phyloP scores from a whole-genome alignment of 352 stramenopile genomes.

The Pythium guiyangense region DNA sequence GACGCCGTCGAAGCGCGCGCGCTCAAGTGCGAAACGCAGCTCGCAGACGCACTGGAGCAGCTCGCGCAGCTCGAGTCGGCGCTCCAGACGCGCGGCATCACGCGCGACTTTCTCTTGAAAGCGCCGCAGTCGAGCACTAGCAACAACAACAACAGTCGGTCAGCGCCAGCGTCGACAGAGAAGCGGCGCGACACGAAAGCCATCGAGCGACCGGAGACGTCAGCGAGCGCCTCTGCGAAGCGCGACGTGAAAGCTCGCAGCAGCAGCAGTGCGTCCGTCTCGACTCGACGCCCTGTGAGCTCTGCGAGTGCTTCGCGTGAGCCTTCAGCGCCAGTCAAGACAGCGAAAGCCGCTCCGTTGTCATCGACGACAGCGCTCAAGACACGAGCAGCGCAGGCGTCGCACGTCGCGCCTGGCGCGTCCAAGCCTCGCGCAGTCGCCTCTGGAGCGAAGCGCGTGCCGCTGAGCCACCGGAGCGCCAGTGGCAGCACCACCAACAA shows the following conservation, averaged over 20 bases:
- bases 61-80: constrained; percentile 37
- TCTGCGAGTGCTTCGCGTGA: constrained; percentile 2
- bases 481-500: constrained; percentile 14
- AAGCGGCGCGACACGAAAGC: constrained; percentile 5
- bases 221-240: neutral
- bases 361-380: neutral
- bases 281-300: neutral
- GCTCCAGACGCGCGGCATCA: constrained; percentile 56
- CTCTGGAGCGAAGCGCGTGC: constrained; percentile 1
- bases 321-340: neutral
- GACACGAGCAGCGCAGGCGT: neutral
- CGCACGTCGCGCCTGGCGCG: neutral
- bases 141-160: constrained; percentile 13
- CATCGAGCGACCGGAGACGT: constrained; percentile 3
- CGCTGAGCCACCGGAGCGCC: constrained; percentile 4
- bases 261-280: neutral
- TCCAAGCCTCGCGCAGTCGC: neutral
- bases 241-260: neutral
- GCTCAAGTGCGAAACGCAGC: constrained; percentile 28
- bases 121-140: constrained; percentile 2
- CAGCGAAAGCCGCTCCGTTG: neutral
- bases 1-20: constrained; percentile 37
- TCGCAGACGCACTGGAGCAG: constrained; percentile 22
- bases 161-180: neutral
- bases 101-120: constrained; percentile 59